These are phyloP conservation scores for Colletotrichum zoysiae DNA, from an alignment of 2,329 filamentous ascomycete species.

Conservation along the genomic window DNA sequence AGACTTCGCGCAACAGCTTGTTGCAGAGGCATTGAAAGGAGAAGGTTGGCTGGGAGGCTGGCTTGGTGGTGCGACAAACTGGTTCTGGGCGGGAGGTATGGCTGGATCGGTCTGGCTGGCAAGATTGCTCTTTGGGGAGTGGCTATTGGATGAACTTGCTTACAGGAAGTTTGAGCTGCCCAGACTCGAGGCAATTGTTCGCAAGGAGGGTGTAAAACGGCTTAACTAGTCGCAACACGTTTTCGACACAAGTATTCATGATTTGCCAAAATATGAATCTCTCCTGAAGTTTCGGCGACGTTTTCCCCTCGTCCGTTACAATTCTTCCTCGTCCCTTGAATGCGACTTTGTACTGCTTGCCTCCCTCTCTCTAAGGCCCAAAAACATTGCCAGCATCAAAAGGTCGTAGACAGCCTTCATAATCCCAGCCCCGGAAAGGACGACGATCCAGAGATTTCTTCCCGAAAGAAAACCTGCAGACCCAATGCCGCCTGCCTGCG, in stretches of 20 bases:
- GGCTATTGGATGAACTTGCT: slow-evolving; percentile 47
- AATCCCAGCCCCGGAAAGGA: slow-evolving; percentile 72
- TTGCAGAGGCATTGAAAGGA: slow-evolving; percentile 56
- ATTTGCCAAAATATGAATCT: neutral
- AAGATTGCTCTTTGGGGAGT: slow-evolving; percentile 49
- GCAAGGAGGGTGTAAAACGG: slow-evolving; percentile 29
- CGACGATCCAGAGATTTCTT: slow-evolving; percentile 68
- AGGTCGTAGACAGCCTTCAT: slow-evolving; percentile 74
- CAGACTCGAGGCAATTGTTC: slow-evolving; percentile 41
- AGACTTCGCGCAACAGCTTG: slow-evolving; percentile 59
- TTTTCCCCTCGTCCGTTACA: neutral
- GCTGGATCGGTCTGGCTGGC: slow-evolving; percentile 48
- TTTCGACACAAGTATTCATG: neutral
- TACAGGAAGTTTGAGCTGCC: slow-evolving; percentile 57
- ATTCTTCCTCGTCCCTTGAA: slow-evolving; percentile 30
- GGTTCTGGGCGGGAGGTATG: slow-evolving; percentile 53
- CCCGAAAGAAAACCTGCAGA: slow-evolving; percentile 74
- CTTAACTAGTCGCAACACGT: neutral
- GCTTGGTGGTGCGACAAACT: slow-evolving; percentile 51
- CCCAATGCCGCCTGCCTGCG: slow-evolving; percentile 71
- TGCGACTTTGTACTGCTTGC: slow-evolving; percentile 38
- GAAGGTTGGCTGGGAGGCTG: slow-evolving; percentile 52
- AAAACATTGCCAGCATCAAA: slow-evolving; percentile 65
- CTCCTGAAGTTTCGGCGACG: too few species aligned
- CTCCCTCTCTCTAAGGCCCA: slow-evolving; percentile 48